A percentile compares a stretch with the other conserved stretches of the same genome.
These are phyloP conservation scores for Lodderomyces parapsilosis DNA, from an alignment of 1,139 yeast genomes.

Conservation along the genomic window DNA sequence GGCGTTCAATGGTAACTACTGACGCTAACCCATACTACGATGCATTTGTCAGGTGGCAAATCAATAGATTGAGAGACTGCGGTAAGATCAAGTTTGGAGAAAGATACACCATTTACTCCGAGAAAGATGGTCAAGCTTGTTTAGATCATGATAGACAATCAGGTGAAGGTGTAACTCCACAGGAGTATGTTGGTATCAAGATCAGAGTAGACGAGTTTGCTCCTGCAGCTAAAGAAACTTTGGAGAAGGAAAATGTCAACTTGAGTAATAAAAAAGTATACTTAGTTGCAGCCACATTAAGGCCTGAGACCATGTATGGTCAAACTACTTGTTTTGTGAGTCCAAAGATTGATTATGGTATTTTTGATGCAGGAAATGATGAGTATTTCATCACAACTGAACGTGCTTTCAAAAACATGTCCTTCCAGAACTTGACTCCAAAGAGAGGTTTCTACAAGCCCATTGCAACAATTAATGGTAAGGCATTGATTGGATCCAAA, in stretches of 20 bases:
- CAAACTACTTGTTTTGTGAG: constrained; percentile 98
- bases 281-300: constrained; percentile 93
- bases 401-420: constrained; percentile 98
- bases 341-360: constrained; percentile 89
- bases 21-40: constrained; percentile 95
- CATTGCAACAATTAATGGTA: constrained; percentile 62
- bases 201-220: constrained; percentile 67
- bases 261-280: constrained; percentile 59
- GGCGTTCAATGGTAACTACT: constrained; percentile 94
- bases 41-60: constrained; percentile 95
- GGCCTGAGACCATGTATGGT: constrained; percentile 99
- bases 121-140: constrained; percentile 98
- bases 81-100: constrained; percentile 97
- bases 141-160: constrained; percentile 98
- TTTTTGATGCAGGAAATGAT: constrained; percentile 81
- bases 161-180: constrained; percentile 97
- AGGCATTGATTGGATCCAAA: constrained; percentile 76
- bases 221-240: constrained; percentile 49
- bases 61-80: constrained; percentile 78
- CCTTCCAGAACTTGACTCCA: constrained; percentile 91
- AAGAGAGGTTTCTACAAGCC: constrained; percentile 76
- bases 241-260: constrained; percentile 44
- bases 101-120: constrained; percentile 95
- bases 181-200: constrained; percentile 93
- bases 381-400: constrained; percentile 84